Base-by-base conservation (phyloP, 2,329 filamentous ascomycete genomes). In the Hymenoscyphus scutula region DNA sequence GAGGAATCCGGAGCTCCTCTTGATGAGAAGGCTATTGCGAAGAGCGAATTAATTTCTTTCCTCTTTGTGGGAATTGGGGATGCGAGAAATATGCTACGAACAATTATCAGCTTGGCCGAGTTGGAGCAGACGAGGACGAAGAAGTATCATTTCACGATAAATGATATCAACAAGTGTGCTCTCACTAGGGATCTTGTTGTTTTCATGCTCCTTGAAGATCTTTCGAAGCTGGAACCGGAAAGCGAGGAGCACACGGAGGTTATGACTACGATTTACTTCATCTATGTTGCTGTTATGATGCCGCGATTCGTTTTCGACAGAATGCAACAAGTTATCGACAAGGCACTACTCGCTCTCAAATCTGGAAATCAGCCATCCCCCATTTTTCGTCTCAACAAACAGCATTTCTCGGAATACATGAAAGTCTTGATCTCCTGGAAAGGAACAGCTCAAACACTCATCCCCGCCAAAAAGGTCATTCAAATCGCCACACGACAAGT, bases 61-160 rank as follows among this genome's bases (percentile, higher is more conserved):
- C 59, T 67, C 17, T 59, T 67, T 23, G 59, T 51, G 37, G 63
- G 61, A 30, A 59, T 64, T 29, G 61, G 63, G 6, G 63, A 67
- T 53, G 63, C 59, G 15, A 53, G 65, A 17, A 60, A 65, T 25
- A 27, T 65, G 34, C 25, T 55, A 15, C 59, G 51, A 17, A 59
- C 62, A 4, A 48, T 67, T 15, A 57, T 60, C 38, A 45, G 53
- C 4, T 60, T 64, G 32, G 25, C 55, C 17, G 58, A 63, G 25
- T 17, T 48, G 4, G 13, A 53, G 27, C 37, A 61, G n/a, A 17
- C 53, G 2, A 5, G 27, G 7, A 32, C 23, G n/a, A 61, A 57
- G 30, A 61, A n/a, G 7, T 67, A 63, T 59, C 65, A 65, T 37
- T 45, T 63, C 15, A 65, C 60, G 1, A 62, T 66, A 23, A 63